Base-by-base conservation (phyloP, 768 basidiomycete genomes). In the Suillus tomentosus region DNA sequence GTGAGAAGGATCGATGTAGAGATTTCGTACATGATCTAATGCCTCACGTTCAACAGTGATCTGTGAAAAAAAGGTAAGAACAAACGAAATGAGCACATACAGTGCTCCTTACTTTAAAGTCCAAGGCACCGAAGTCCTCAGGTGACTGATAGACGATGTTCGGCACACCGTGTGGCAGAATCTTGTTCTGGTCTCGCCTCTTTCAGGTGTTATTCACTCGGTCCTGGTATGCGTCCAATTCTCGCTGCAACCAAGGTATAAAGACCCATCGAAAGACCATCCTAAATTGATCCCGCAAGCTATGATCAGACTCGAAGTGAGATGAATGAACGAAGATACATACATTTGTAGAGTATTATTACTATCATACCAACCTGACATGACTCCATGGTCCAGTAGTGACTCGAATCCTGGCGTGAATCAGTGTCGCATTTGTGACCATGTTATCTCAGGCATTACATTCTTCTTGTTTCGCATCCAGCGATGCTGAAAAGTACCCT, bases 401-500 rank as follows among this genome's bases (percentile, higher is more conserved):
- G 69, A 40, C 60, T 83, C 79, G 67, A 79, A 82, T 0, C 79
- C 78, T 1, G 74, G 78, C 0, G 75, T 62, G 57, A 75, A 83
- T 0, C 68, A 36, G 0, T 66, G 57, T 0, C 74, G 65, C 1
- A 81, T 56, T 5, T 63, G 59, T 5, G 79, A 78, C 84, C 84
- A 85, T 0, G 65, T 66, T 0, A 76, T 78, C 63, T 85, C 81
- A 0, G 79, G 71, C 64, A 77, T 81, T 50, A 84, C 68, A 53
- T 85, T 85, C 2, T 69, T 75, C 42, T 81, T 76, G 0, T 69
- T 61, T 0, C 65, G 60, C 70, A 70, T 77, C 70, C 77, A 84
- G 0, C 72, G 67, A 59, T 85, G 83, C 62, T 84, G 82, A 0
- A 81, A 57, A 0, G 75, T 79, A 0, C 72, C 78, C 0, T 10